phyloP scores from a whole-genome alignment of 495 filamentous ascomycete species.

The Annulohypoxylon moriforme region DNA sequence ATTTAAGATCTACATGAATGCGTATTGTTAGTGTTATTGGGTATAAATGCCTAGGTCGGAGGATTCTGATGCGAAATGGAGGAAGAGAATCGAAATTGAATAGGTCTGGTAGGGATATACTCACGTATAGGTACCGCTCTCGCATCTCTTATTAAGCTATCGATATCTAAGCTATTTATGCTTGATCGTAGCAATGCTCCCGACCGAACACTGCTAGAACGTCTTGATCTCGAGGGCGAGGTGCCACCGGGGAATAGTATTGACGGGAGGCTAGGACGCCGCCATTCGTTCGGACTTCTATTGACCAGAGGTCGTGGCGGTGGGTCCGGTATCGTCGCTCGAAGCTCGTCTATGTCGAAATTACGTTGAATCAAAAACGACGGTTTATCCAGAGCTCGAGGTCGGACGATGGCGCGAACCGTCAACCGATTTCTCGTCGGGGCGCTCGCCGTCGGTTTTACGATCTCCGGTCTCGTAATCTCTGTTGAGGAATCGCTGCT shows the following conservation, averaged over 20 bases:
- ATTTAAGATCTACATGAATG: conserved; percentile 56
- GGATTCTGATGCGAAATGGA: neutral
- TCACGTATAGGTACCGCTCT: conserved; percentile 62
- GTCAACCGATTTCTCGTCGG: conserved; percentile 44
- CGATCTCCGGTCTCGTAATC: conserved; percentile 18
- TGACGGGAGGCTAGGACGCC: neutral
- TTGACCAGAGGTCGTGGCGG: neutral
- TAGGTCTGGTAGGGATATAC: conserved; percentile 30
- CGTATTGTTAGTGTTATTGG: conserved; percentile 4
- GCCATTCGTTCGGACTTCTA: conserved; percentile 6
- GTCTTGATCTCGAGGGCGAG: conserved; percentile 5
- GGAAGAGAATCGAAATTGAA: neutral
- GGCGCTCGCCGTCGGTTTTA: neutral
- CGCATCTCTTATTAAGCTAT: conserved; percentile 45
- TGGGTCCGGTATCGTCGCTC: conserved; percentile 51
- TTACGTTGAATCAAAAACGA: conserved; percentile 60
- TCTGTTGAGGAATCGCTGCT: conserved; percentile 35
- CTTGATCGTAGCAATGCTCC: conserved; percentile 17
- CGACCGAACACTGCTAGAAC: conserved; percentile 36
- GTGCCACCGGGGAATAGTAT: neutral
- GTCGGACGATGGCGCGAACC: conserved; percentile 59
- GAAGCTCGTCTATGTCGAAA: conserved; percentile 59
- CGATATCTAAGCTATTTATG: conserved; percentile 16
- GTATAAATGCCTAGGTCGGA: neutral
- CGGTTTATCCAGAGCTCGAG: conserved; percentile 53